Evolutionary conservation across 2,329 filamentous ascomycete genomes (phyloP), one percentile per base, ranked within the genome.

Genomic region (Aciculosporium take): DNA sequence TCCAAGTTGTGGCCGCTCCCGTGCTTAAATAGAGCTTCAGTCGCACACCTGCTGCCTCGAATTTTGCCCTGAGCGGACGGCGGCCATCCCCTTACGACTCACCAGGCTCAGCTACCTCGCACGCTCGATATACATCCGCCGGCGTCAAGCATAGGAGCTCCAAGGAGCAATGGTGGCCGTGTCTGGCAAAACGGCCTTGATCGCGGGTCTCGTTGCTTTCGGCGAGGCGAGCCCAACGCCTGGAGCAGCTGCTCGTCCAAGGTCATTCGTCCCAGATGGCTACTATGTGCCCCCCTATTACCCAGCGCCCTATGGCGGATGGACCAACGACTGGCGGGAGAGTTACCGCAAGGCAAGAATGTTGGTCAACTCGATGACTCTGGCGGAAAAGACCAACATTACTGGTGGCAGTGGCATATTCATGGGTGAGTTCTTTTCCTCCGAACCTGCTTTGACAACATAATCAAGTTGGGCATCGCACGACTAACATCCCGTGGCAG

Each of bases 331-430:
- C 43, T 89, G 84, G 84, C 64, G 65, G 18, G 72, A 72, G 15
- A 80, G 81, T 50, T 89, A 87, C 53, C 63, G 63, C 40, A 85
- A 82, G 52, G 84, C 84, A 1, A 69, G 76, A 43, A 59, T 65
- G 3, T 58, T 88, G 12, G 83, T 89, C 13, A 72, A 75, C 40
- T 72, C 76, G 37, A 84, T 89, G 82, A 88, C 82, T 0, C 60
- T 89, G 42, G 82, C 81, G 2, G 84, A 88, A 56, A 89, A 88
- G 62, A 79, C 81, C 3, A 88, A 87, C 53, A 69, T 87, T 39
- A 86, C 81, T 0, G 73, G 74, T 1, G 83, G 83, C 3, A 79
- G 72, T 1, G 82, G 82, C 1, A 69, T 79, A 32, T 80, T 69
- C 48, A 87, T 86, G 82, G 81, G 72, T 65, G 54, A 48, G 53